Base-by-base conservation (phyloP, 768 basidiomycete species). In the Suillus variegatus region DNA sequence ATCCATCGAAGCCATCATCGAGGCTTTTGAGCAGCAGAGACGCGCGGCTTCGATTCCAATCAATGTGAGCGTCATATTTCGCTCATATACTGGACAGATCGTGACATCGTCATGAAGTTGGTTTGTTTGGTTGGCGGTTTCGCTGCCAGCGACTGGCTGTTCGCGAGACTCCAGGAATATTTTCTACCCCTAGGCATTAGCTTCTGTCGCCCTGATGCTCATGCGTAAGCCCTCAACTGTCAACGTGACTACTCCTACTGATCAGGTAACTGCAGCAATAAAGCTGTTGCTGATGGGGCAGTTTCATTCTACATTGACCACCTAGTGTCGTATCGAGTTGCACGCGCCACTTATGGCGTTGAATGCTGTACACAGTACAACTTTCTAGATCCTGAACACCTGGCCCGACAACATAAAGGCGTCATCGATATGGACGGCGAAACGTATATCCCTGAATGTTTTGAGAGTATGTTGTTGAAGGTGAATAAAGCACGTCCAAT, bases 111-210 rank as follows among this genome's bases (percentile, higher is more conserved):
- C 0, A 3, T 18, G 6, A 36, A 78, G 78, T 64, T 77, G 18
- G 77, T 81, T n/a, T 80, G 85, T 49, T 77, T 88, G 2, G 84
- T 86, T 1, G 85, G 85, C 2, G 84, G 84, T 0, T 86, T 84
- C 65, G 80, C 82, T 0, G 81, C 82, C 14, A 85, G 78, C 60
- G 80, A 81, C 32, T 85, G 78, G 74, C 69, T 86, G 16, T 84
- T 80, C 62, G 66, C 67, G 9, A 74, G 76, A 41, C 79, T 88
- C 22, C 79, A 80, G 20, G 69, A 73, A 20, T 70, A 75, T 2
- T 70, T 84, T 1, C 69, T 67, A 22, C 75, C 76, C 20, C 72
- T 76, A 0, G 78, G 79, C 0, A 69, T 85, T 4, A 73, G 77
- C 14, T 70, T 87, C 5, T 77, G 79, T 58, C 78, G 85, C 18